Base-by-base conservation (phyloP, 352 stramenopile genomes). In the Phytopythium helicoides region DNA sequence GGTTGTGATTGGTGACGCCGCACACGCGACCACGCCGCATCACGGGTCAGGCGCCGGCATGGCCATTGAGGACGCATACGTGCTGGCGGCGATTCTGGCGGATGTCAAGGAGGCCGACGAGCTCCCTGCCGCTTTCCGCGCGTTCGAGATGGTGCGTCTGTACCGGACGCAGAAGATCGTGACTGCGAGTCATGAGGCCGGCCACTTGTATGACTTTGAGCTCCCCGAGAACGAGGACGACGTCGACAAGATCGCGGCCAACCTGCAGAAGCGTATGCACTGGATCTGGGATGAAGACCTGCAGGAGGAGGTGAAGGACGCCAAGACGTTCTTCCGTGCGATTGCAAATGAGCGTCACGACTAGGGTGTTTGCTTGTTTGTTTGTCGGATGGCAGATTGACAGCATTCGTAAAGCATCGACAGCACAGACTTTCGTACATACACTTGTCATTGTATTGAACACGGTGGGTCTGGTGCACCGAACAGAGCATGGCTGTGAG, bases 221-320 rank as follows among this genome's bases (percentile, higher is more conserved):
- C 41, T 69, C 16, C 61, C 56, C 19, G 56, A 54, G 14, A 54
- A 51, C 41, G 51, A 62, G 39, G 63, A 71, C 40, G 54, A 71
- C 58, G 40, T 60, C 25, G 21, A 64, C 28, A 67, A 61, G 35
- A 71, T 71, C 42, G 54, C 46, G 28, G 42, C 5, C 31, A 22
- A 54, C 46, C 34, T 71, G 45, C 62, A 71, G 54, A 53, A 61
- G 46, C 58, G 62, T 26, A 67, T 67, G 62, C 54, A 33, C n/a
- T 71, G 58, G 62, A 67, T 71, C 50, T 71, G 62, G 58, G 58
- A 71, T 18, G 62, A 71, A 37, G 54, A 67, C 23, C 50, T 71
- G 21, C 58, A 71, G 47, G 58, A 71, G 47, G 54, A 67, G 37
- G 63, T 71, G 14, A 40, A 46, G 33, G 58, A 67, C 31, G 58